Conservation (phyloP, 73 alveolate genomes). For the Paramecium bursaria region DNA sequence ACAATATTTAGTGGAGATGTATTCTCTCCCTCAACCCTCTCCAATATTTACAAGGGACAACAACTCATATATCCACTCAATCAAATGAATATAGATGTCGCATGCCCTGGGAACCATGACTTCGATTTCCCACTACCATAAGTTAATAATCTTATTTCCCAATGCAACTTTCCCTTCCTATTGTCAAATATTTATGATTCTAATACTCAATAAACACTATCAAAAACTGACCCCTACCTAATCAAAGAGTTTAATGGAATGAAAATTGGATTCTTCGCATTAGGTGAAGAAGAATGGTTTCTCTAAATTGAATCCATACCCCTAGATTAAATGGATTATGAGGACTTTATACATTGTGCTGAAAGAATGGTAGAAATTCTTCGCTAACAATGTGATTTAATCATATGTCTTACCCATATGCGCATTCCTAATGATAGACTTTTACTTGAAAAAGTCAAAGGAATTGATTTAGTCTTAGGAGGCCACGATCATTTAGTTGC, state of each 20-base stretch:
- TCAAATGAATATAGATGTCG: slow-evolving; percentile 70
- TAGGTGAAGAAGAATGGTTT: slow-evolving; percentile 84
- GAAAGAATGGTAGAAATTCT: slow-evolving; percentile 3
- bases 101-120: slow-evolving; percentile 72
- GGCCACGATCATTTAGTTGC: slow-evolving; percentile 81
- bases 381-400: slow-evolving; percentile 2
- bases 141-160: slow-evolving; percentile 1
- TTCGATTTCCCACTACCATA: not conserved
- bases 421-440: slow-evolving; percentile 75
- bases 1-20: slow-evolving; percentile 86
- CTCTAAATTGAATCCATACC: slow-evolving; percentile 57
- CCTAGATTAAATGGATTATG: slow-evolving; percentile 4
- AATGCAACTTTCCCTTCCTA: not conserved
- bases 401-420: slow-evolving; percentile 6
- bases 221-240: not conserved
- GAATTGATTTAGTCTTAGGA: slow-evolving; percentile 79
- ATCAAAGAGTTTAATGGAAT: slow-evolving; percentile 4
- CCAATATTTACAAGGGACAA: slow-evolving; percentile 76
- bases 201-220: not conserved
- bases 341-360: slow-evolving; percentile 46
- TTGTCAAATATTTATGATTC: not conserved
- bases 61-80: slow-evolving; percentile 77
- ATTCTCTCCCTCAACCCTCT: slow-evolving; percentile 82
- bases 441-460: slow-evolving; percentile 65
- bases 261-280: slow-evolving; percentile 79